Base-by-base conservation (phyloP, 345 rosid species). In the Balakata baccata region DNA sequence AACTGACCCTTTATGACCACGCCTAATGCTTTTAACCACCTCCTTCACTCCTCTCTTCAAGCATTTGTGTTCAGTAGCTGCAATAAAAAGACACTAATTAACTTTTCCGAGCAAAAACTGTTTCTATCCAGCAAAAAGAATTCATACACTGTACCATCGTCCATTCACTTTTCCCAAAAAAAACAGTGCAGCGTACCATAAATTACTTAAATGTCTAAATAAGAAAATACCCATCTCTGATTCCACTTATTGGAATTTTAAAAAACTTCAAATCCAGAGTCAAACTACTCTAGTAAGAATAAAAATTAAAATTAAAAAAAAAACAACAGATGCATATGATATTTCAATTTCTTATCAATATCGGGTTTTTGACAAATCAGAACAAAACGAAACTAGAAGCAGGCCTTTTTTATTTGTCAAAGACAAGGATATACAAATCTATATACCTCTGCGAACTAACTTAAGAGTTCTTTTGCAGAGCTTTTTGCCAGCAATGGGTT, bases 31-130 rank as follows among this genome's bases (percentile, higher is more conserved):
- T 76, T 92, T 91, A 18, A 95, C 98, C 6, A 95, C 99, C 85
- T 95, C 99, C 78, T 95, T 95, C 43, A 95, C 99, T 11, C 99
- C 99, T 82, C 99, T 87, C 86, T 91, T 95, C 90, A 95, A 81
- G 81, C 99, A 92, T 78, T 91, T 95, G 53, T 85, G 84, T 17
- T 90, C 98, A 70, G 98, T 89, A 77, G 96, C 98, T 95, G 81
- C 47, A 60, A 72, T 13, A 34, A 63, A 41, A 72, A 50, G 14
- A 60, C 11, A 7, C 45, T 56, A 17, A 29, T 29, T 1, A 29
- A 29, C 34, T 29, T 29, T 29, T 2, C 34, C 34, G 2, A 29
- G 34, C 34, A 29, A 29, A 29, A 29, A 29, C 34, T 29, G 34
- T 1, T 1, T 29, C 1, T 29, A 1, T 29, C 2, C 34, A 29